A percentile compares a stretch with the other conserved stretches of the same genome.
Conservation (phyloP, 1,284 basidiomycete genomes). For the Sparassis latifolia region DNA sequence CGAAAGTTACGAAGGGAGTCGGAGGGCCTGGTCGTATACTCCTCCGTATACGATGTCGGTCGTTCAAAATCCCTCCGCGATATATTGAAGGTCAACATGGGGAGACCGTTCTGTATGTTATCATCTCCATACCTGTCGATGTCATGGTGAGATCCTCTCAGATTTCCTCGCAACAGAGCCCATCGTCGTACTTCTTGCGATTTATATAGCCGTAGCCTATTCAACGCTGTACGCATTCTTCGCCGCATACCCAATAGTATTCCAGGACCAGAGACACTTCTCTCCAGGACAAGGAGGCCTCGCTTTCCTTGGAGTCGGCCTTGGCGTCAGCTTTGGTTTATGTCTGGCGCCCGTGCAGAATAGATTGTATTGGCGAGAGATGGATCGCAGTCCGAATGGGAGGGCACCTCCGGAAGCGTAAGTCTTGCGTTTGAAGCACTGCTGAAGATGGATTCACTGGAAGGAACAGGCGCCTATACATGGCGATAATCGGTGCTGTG, state of each 20-base stretch:
- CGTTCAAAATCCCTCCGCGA: slow-evolving; percentile 37
- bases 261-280: slow-evolving; percentile 54
- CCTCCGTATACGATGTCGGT: slow-evolving; percentile 49
- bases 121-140: not conserved
- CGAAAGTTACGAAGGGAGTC: slow-evolving; percentile 39
- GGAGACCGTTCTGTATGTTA: slow-evolving; percentile 51
- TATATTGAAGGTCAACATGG: slow-evolving; percentile 40
- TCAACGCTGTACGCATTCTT: slow-evolving; percentile 54
- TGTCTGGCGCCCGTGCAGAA: slow-evolving; percentile 50
- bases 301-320: slow-evolving; percentile 59
- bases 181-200: slow-evolving; percentile 58
- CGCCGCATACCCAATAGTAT: slow-evolving; percentile 58
- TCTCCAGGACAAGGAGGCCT: slow-evolving; percentile 54
- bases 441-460: slow-evolving; percentile 7
- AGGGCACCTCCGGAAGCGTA: slow-evolving; percentile 57
- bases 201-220: slow-evolving; percentile 68
- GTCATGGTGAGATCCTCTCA: slow-evolving; percentile 13
- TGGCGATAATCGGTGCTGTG: slow-evolving; percentile 48
- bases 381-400: slow-evolving; percentile 42
- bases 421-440: slow-evolving; percentile 10
- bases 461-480: slow-evolving; percentile 45
- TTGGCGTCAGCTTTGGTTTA: slow-evolving; percentile 52
- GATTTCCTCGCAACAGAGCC: slow-evolving; percentile 64
- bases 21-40: slow-evolving; percentile 35
- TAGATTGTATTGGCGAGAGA: slow-evolving; percentile 46